Evolutionary conservation across 2,329 filamentous ascomycete genomes (phyloP), one percentile per base, ranked within the genome.

Genomic region (Fusarium musae): DNA sequence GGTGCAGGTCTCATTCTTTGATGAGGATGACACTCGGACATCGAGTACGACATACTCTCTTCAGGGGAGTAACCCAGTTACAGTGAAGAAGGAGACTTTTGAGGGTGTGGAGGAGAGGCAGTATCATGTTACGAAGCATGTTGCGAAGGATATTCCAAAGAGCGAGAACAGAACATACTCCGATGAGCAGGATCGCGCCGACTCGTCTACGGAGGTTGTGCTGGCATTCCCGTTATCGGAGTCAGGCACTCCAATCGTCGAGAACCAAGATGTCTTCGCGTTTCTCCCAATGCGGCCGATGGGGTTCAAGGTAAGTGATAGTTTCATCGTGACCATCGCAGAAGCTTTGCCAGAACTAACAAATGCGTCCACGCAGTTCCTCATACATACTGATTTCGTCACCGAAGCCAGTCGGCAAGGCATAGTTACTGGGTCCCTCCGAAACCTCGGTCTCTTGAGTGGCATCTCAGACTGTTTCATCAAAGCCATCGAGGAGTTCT

Each of bases 331-430:
- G 19, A 17, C 37, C 37, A 39, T 39, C 37, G 11, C 17, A 21
- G 37, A 39, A 21, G 10, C 37, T 21, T 39, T 39, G 10, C 9
- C 32, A 32, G 11, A 50, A n/a, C 66, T 39, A 6, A 39, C 37
- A 12, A 39, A 21, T 1, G 37, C 3, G 37, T 39, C 19, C 19
- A 39, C 3, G 6, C 2, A 84, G 78, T 87, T 88, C 47, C 73
- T 87, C 3, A 84, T 88, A 16, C 86, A 88, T 13, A 80, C 84
- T 11, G 86, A 88, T 67, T 88, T 88, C 61, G 84, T 85, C 43
- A 87, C 83, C 0, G 74, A 82, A 21, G 85, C 84, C 7, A 85
- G 78, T 67, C 79, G 86, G 1, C 78, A 87, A 68, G 83, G 84
- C 52, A 79, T 87, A 9, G 75, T 82, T 2, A 67, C 69, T 0